These are phyloP conservation scores for Umbelopsis vinacea DNA, from an alignment of 192 early-diverging fungal species.

Conservation along the genomic window DNA sequence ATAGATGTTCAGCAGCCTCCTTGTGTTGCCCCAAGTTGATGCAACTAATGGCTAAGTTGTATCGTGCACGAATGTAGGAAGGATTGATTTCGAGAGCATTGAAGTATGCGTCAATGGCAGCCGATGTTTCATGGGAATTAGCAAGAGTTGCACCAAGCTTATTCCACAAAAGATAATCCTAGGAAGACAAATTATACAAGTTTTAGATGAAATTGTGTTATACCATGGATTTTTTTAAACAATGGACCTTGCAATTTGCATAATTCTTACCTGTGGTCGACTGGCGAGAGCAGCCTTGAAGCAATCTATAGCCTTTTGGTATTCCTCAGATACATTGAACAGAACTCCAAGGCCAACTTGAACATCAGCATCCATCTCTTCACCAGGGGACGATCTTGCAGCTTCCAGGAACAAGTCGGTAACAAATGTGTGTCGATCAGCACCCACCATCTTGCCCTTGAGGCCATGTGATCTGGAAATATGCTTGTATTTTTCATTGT, in stretches of 20 bases:
- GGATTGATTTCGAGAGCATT: constrained; percentile 95
- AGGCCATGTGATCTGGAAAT: constrained; percentile 36
- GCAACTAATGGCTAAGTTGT: constrained; percentile 93
- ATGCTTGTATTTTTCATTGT: constrained; percentile 70
- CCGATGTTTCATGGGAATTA: constrained; percentile 74
- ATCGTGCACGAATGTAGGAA: constrained; percentile 91
- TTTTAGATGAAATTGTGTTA: too few relatives aligned
- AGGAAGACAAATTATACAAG: background rate
- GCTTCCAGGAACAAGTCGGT: constrained; percentile 81
- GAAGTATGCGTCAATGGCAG: constrained; percentile 93
- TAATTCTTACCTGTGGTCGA: constrained; percentile 70
- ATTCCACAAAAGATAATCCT: constrained; percentile 96
- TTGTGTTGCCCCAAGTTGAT: constrained; percentile 86
- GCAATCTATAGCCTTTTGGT: constrained; percentile 96
- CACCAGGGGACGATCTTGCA: constrained; percentile 62
- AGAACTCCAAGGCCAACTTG: constrained; percentile 94
- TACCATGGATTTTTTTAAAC: too few relatives aligned
- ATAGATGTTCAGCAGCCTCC: constrained; percentile 91
- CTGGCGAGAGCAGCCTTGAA: constrained; percentile 89
- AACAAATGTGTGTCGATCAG: constrained; percentile 71
- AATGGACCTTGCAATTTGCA: too few relatives aligned
- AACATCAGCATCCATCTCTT: constrained; percentile 85
- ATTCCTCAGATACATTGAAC: constrained; percentile 93
- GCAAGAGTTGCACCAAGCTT: constrained; percentile 96
- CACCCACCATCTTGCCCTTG: constrained; percentile 43